Percentiles rank a stretch among this genome's conserved stretches.
Conservation (phyloP, 176 grass and related monocot species). For the Juncus inflexus region DNA sequence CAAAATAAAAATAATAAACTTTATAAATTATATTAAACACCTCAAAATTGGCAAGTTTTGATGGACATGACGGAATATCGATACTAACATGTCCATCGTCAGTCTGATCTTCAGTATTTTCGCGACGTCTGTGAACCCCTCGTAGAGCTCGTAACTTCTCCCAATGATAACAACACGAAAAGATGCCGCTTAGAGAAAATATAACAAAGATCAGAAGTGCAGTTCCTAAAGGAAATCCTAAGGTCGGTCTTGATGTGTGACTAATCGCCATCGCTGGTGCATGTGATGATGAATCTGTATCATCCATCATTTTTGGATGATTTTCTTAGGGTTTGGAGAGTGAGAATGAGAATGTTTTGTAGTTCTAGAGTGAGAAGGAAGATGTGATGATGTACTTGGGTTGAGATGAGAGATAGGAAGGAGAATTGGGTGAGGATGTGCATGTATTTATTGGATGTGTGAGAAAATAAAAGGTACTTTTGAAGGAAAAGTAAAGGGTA, state of each 20-base stretch:
- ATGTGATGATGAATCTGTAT: slow-evolving; percentile 36
- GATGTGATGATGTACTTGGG: slow-evolving; percentile 25
- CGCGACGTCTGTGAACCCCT: slow-evolving; percentile 25
- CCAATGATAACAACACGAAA: slow-evolving; percentile 97
- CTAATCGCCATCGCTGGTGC: slow-evolving; percentile 40
- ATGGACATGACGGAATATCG: slow-evolving; percentile 22
- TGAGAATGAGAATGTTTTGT: neutral
- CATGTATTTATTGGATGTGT: slow-evolving; percentile 27
- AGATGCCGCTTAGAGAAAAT: slow-evolving; percentile 82
- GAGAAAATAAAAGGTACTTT: slow-evolving; percentile 27
- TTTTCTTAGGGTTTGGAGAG: neutral
- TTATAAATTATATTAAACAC: slow-evolving; percentile 14
- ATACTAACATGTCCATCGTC: slow-evolving; percentile 23
- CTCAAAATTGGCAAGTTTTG: slow-evolving; percentile 38
- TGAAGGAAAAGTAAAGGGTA: neutral
- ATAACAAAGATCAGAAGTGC: slow-evolving; percentile 77
- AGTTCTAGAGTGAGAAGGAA: slow-evolving; percentile 11
- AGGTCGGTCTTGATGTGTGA: slow-evolving; percentile 49
- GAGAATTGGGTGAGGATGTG: slow-evolving; percentile 14
- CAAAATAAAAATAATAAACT: neutral
- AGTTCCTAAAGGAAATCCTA: slow-evolving; percentile 80
- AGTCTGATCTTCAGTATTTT: slow-evolving; percentile 22
- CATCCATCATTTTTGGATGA: slow-evolving; percentile 24
- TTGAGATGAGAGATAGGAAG: slow-evolving; percentile 15
- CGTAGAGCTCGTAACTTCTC: slow-evolving; percentile 72